Evolutionary conservation across 139 green algal species (phyloP).

Genomic region (Raphidocelis subcapitata): DNA sequence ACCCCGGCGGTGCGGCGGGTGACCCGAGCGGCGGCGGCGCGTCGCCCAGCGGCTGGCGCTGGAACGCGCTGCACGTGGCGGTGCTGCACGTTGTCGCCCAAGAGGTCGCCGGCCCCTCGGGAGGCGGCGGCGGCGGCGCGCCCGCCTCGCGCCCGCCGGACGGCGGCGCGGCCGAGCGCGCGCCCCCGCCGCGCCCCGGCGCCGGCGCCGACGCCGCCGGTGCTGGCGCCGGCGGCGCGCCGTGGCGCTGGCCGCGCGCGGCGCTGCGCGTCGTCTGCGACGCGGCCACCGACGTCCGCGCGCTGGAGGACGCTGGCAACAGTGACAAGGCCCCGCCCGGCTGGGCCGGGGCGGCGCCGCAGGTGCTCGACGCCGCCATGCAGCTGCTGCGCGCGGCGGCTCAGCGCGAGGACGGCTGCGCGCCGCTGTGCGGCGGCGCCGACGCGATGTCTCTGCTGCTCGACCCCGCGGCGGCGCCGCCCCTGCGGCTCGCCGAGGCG

Average conservation of each 20-base stretch:
- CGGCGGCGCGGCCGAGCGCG: no score
- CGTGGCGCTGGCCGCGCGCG: no score
- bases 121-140: no score
- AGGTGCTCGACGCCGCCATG: constrained; percentile 33
- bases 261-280: no score
- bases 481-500: constrained; percentile 33
- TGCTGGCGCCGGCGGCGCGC: no score
- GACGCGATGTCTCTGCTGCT: constrained; percentile 19
- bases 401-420: constrained; percentile 27
- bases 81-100: not conserved
- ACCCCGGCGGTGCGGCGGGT: not conserved
- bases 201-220: no score
- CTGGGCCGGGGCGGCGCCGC: not conserved
- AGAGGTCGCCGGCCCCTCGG: not conserved
- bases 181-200: no score
- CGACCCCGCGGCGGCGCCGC: not conserved
- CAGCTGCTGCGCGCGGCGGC: constrained; percentile 31
- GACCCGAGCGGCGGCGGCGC: no score
- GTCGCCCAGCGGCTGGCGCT: no score
- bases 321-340: not conserved
- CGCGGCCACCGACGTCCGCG: no score
- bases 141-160: no score
- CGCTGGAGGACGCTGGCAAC: not conserved
- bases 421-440: constrained; percentile 2
- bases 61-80: not conserved